A percentile compares a stretch with the other conserved stretches of the same genome.
Evolutionary conservation across 192 early-diverging fungal genomes (phyloP).

Genomic region (Umbelopsis ramanniana): DNA sequence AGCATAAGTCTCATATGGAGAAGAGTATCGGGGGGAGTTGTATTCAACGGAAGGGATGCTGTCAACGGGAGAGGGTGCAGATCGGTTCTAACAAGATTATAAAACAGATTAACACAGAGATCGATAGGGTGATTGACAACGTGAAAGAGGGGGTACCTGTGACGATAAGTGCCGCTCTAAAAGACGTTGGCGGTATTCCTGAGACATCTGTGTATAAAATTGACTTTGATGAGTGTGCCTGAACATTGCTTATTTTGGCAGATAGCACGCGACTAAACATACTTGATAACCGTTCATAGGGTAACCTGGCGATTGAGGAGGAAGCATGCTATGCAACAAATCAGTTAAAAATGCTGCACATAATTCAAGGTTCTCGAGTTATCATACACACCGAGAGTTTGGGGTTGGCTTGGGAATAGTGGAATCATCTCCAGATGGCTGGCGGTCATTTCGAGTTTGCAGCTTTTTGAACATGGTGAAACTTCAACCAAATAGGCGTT

Average conservation of each 20-base stretch:
- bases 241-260: slow-evolving; percentile 17
- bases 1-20: slow-evolving; percentile 19
- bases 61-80: not conserved
- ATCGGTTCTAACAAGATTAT: not conserved
- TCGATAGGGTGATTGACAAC: too few relatives aligned
- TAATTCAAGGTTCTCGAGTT: not conserved
- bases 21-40: slow-evolving; percentile 13
- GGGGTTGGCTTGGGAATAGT: not conserved
- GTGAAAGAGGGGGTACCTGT: not conserved
- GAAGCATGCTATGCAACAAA: not conserved
- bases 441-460: slow-evolving; percentile 19
- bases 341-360: not conserved
- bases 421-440: slow-evolving; percentile 16
- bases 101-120: too few relatives aligned
- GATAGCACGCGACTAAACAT: slow-evolving; percentile 8
- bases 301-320: slow-evolving; percentile 7
- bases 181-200: slow-evolving; percentile 20
- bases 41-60: slow-evolving; percentile 18
- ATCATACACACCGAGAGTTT: slow-evolving; percentile 8
- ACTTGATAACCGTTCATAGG: not conserved
- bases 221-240: not conserved
- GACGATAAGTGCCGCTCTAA: slow-evolving; percentile 22
- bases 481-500: not conserved
- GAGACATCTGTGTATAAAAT: slow-evolving; percentile 14
- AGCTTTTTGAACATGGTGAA: slow-evolving; percentile 19